Percentiles rank a stretch among this genome's conserved stretches.
Evolutionary conservation across 2,329 filamentous ascomycete genomes (phyloP).

Genomic region (Aplosporella prunicola): DNA sequence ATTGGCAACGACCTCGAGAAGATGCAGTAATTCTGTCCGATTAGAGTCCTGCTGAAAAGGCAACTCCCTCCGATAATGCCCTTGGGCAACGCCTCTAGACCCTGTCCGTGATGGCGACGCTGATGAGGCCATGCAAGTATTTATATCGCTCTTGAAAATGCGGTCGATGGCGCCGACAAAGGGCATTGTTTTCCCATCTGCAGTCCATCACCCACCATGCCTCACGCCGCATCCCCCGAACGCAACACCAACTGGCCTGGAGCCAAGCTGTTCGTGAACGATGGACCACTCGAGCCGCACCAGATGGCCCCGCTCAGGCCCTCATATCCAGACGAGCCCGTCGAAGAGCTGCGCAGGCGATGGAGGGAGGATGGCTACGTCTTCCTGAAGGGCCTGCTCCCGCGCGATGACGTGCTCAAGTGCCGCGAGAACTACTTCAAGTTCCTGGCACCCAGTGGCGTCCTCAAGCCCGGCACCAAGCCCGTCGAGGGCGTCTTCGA

Average conservation of each 20-base stretch:
- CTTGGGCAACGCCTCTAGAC: too few relatives aligned
- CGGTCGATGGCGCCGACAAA: slow-evolving; percentile 7
- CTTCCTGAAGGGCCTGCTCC: slow-evolving; percentile 46
- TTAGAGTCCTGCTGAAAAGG: too few relatives aligned
- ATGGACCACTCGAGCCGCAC: slow-evolving; percentile 37
- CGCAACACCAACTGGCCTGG: slow-evolving; percentile 18
- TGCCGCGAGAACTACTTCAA: slow-evolving; percentile 46
- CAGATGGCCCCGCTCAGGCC: slow-evolving; percentile 35
- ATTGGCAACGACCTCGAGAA: too few relatives aligned
- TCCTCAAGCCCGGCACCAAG: slow-evolving; percentile 45
- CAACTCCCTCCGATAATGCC: too few relatives aligned
- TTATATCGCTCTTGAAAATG: slow-evolving; percentile 16
- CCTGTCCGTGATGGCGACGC: too few relatives aligned
- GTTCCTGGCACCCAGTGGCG: slow-evolving; percentile 44
- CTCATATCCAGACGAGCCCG: slow-evolving; percentile 35
- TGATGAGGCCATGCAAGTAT: too few relatives aligned
- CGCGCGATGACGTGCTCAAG: slow-evolving; percentile 43
- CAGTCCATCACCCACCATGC: slow-evolving; percentile 19
- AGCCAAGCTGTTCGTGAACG: slow-evolving; percentile 34
- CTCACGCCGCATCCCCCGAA: slow-evolving; percentile 23
- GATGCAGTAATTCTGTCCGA: too few relatives aligned
- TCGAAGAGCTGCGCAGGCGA: slow-evolving; percentile 40
- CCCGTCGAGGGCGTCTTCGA: slow-evolving; percentile 48
- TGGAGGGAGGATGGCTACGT: slow-evolving; percentile 46
- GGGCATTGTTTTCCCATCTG: slow-evolving; percentile 5